Evolutionary conservation across 2,329 filamentous ascomycete species (phyloP).

Genomic region (Cadophora sp.): DNA sequence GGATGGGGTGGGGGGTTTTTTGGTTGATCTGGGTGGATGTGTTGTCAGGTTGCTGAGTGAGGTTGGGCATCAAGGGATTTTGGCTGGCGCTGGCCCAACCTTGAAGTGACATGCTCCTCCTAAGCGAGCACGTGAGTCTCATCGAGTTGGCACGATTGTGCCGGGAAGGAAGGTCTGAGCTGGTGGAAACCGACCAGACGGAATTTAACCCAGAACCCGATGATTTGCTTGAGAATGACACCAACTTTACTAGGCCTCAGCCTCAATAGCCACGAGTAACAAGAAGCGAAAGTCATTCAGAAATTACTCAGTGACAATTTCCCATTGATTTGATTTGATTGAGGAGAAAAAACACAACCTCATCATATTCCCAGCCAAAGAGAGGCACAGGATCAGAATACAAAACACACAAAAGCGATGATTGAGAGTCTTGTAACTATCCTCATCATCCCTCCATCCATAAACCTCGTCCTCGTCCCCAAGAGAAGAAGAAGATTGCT

Average conservation of each 20-base stretch:
- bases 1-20: not conserved
- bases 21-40: conserved; percentile 10
- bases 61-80: conserved; percentile 12
- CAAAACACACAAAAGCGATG: not conserved
- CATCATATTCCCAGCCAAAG: not conserved
- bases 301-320: not conserved
- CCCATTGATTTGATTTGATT: too few relatives aligned
- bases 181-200: too few relatives aligned
- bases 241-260: too few relatives aligned
- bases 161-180: too few relatives aligned
- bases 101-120: too few relatives aligned
- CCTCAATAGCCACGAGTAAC: too few relatives aligned
- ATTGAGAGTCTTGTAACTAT: not conserved
- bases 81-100: too few relatives aligned
- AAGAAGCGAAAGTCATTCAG: not conserved
- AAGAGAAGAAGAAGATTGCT: not conserved
- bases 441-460: not conserved
- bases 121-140: not conserved
- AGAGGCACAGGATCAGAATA: not conserved
- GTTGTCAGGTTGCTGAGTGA: conserved; percentile 20
- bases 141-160: not conserved
- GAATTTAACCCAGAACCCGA: too few relatives aligned
- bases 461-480: not conserved
- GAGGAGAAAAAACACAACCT: not conserved
- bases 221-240: too few relatives aligned